Percentiles rank a stretch among this genome's conserved stretches.
phyloP scores from a whole-genome alignment of 1,139 yeast genomes.

The Pichia sp. region DNA sequence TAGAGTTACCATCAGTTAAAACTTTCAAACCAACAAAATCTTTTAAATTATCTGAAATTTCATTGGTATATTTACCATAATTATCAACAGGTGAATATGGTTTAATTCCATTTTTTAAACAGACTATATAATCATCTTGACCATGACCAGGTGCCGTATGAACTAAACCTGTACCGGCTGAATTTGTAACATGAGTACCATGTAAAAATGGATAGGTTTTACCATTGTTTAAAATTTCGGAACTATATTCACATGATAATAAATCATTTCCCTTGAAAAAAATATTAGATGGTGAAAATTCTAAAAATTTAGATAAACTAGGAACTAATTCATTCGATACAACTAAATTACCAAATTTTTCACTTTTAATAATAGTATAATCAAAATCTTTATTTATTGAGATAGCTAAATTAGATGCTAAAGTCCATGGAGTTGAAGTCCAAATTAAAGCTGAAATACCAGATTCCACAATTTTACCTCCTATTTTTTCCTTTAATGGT shows the following conservation, averaged over 20 bases:
- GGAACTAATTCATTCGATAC: conserved; percentile 44
- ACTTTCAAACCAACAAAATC: conserved; percentile 54
- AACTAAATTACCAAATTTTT: conserved; percentile 37
- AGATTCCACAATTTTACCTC: too few species aligned
- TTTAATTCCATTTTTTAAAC: conserved; percentile 48
- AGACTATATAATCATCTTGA: conserved; percentile 79
- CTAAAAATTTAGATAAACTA: conserved; percentile 3
- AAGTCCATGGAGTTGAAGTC: conserved; percentile 99
- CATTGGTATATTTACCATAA: conserved; percentile 56
- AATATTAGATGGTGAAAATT: conserved; percentile 19
- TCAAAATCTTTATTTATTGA: conserved; percentile 55
- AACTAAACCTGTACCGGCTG: conserved; percentile 91
- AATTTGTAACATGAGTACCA: conserved; percentile 75
- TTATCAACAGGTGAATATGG: conserved; percentile 76
- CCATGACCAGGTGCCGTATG: conserved; percentile 99
- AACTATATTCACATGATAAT: conserved; percentile 42
- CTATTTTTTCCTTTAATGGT: neutral
- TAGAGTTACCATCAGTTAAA: conserved; percentile 48
- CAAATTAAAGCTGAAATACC: conserved; percentile 50
- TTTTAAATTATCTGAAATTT: conserved; percentile 37
- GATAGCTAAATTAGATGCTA: conserved; percentile 81
- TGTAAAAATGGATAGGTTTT: conserved; percentile 53
- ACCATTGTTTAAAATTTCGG: conserved; percentile 39
- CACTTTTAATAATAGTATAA: conserved; percentile 48
- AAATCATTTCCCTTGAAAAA: conserved; percentile 42